Conservation (phyloP, 2,329 filamentous ascomycete genomes). For the Endoconidiophora polonica region DNA sequence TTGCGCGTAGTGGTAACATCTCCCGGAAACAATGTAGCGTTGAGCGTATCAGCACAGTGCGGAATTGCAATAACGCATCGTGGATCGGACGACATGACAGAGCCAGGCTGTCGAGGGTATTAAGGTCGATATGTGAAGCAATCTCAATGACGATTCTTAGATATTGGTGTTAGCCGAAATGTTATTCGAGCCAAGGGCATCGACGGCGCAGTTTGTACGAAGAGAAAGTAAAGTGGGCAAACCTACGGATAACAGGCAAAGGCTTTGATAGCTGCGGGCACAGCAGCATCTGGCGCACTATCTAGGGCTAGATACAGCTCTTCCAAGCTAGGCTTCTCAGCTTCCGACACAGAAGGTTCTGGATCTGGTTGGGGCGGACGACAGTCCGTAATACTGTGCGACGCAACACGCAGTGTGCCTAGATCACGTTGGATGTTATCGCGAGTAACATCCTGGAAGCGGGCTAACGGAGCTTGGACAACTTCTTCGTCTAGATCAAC, state of each 20-base stretch:
- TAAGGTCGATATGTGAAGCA: constrained; percentile 65
- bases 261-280: constrained; percentile 14
- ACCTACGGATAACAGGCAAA: constrained; percentile 24
- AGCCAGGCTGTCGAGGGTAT: constrained; percentile 69
- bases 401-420: constrained; percentile 1
- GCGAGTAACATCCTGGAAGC: constrained; percentile 5
- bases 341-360: background rate
- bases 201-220: background rate
- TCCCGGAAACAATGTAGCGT: constrained; percentile 74
- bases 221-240: background rate
- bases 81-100: constrained; percentile 68
- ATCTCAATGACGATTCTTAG: constrained; percentile 60
- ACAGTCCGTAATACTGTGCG: background rate
- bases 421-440: constrained; percentile 9
- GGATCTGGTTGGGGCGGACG: background rate
- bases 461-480: constrained; percentile 9
- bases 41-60: constrained; percentile 51
- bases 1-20: constrained; percentile 32
- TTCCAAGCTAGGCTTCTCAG: constrained; percentile 10
- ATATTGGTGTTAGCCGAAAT: constrained; percentile 2
- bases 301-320: constrained; percentile 10
- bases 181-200: background rate
- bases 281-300: constrained; percentile 5
- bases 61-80: constrained; percentile 61
- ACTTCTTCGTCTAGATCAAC: constrained; percentile 16